These are phyloP conservation scores for Solanum dulcamara DNA, from an alignment of 257 asterid species.

Conservation along the genomic window DNA sequence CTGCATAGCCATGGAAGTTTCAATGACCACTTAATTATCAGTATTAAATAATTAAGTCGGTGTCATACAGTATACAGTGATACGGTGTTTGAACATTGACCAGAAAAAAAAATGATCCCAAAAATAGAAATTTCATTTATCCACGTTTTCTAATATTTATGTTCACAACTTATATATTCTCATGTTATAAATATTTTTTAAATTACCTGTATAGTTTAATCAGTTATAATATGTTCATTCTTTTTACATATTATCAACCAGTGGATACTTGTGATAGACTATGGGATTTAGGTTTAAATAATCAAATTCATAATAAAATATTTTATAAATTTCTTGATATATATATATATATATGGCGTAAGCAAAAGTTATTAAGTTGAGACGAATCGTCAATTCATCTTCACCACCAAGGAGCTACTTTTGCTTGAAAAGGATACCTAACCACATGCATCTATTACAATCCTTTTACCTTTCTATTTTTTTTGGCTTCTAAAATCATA, in stretches of 20 bases:
- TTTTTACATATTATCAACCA: not conserved
- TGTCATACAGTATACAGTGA: not conserved
- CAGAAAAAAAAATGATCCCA: not conserved
- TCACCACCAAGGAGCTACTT: not conserved
- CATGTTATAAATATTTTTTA: not conserved
- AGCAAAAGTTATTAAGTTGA: not conserved
- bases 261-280: not conserved
- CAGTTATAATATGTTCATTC: not conserved
- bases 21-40: not conserved
- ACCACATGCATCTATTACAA: not conserved
- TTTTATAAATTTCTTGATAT: no score
- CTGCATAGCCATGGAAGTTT: not conserved
- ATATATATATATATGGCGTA: not conserved
- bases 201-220: not conserved
- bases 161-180: not conserved
- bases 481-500: not conserved
- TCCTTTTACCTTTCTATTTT: not conserved
- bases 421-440: not conserved
- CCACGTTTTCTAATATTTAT: not conserved
- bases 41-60: not conserved
- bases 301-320: not conserved
- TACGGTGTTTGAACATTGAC: not conserved
- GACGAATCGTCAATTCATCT: not conserved
- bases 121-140: not conserved
- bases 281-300: not conserved